Percentiles rank a stretch among this genome's conserved stretches.
phyloP scores from a whole-genome alignment of 805 yeast species.

The Candida sphagnicola region DNA sequence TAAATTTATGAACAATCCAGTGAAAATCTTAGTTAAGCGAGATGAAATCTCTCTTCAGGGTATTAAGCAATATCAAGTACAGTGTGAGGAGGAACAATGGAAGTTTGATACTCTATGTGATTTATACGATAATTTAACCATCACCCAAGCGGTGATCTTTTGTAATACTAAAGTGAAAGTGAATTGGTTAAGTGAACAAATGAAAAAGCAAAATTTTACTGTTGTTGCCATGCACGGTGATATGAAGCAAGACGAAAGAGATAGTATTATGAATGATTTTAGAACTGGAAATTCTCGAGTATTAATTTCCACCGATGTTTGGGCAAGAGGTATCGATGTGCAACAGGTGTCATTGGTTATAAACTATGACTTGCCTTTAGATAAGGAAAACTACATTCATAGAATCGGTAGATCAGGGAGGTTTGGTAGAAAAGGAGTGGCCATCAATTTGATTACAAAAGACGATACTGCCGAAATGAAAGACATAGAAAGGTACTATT shows the following conservation, averaged over 20 bases:
- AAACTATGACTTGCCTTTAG: constrained; percentile 87
- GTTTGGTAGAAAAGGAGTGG: constrained; percentile 98
- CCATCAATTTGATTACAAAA: constrained; percentile 86
- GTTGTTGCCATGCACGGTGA: constrained; percentile 96
- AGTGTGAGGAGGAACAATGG: constrained; percentile 90
- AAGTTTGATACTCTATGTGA: constrained; percentile 94
- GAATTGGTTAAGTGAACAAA: constrained; percentile 76
- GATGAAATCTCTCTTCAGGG: constrained; percentile 95
- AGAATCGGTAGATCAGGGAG: constrained; percentile 98
- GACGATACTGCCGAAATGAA: constrained; percentile 71
- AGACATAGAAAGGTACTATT: constrained; percentile 86
- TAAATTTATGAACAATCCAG: constrained; percentile 91
- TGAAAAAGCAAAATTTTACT: constrained; percentile 79
- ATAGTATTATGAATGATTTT: constrained; percentile 91
- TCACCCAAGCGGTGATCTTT: constrained; percentile 96
- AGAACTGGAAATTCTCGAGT: constrained; percentile 92
- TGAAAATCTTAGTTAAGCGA: constrained; percentile 88
- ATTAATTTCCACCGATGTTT: constrained; percentile 87
- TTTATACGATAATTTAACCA: constrained; percentile 88
- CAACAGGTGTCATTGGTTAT: constrained; percentile 95
- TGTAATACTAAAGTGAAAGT: constrained; percentile 95
- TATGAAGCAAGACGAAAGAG: constrained; percentile 90
- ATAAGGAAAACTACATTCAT: constrained; percentile 92
- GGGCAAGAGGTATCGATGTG: constrained; percentile 97
- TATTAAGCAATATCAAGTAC: constrained; percentile 85